Evolutionary conservation across 208 protist genomes (phyloP).

Genomic region (Crithidia acanthocephali): DNA sequence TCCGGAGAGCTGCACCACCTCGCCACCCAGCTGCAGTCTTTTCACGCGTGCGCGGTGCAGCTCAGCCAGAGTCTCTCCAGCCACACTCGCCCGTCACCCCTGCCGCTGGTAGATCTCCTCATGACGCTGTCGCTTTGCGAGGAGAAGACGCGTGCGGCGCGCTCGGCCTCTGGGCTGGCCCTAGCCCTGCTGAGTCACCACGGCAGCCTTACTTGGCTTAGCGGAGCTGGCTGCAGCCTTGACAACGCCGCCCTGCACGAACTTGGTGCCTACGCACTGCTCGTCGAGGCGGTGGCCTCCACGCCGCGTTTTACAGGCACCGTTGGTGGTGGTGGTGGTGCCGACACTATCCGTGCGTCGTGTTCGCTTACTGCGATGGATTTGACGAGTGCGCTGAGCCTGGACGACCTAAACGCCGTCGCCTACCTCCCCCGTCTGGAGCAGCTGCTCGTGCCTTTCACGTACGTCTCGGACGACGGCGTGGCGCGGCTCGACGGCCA

Average conservation of each 20-base stretch:
- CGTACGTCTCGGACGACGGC: constrained; percentile 39
- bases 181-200: constrained; percentile 34
- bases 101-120: constrained; percentile 22
- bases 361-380: constrained; percentile 51
- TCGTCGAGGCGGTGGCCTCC: constrained; percentile 28
- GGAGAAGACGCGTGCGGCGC: background rate
- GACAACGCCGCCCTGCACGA: constrained; percentile 42
- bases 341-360: background rate
- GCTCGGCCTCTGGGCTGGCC: constrained; percentile 34
- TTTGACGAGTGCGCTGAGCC: constrained; percentile 41
- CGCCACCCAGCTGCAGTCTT: background rate
- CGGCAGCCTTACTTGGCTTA: constrained; percentile 35
- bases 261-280: constrained; percentile 43
- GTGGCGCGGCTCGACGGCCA: constrained; percentile 44
- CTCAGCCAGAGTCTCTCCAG: background rate
- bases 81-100: background rate
- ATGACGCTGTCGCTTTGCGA: constrained; percentile 17
- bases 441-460: constrained; percentile 60
- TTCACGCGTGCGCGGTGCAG: background rate
- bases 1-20: background rate
- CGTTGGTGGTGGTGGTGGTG: too few species aligned
- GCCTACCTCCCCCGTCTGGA: constrained; percentile 43
- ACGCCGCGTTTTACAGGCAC: background rate
- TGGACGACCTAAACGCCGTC: constrained; percentile 43
- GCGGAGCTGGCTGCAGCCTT: constrained; percentile 43